Base-by-base conservation (phyloP, 352 stramenopile species). In the Phytophthora sojae region DNA sequence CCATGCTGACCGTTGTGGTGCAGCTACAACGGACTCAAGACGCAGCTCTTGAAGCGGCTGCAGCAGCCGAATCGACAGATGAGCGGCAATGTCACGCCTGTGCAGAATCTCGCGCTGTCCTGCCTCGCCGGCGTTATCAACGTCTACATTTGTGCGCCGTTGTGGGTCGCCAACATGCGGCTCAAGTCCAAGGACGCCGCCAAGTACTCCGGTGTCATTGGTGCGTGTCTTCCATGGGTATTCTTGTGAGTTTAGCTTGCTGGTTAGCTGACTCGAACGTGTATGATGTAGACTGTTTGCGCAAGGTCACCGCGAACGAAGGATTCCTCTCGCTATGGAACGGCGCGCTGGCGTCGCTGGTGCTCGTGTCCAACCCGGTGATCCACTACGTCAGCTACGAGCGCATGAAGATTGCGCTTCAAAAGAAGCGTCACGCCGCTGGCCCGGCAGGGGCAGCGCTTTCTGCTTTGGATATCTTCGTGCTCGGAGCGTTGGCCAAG, bases 321-420 rank as follows among this genome's bases (percentile, higher is more conserved):
- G 96, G 96, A 4, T 50, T 96, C 7, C 53, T 72, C 15, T 92
- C 91, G 61, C 86, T 99, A 51, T 99, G 95, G 95, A 96, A 93
- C 59, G 95, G 95, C 35, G 98, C 94, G 26, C 62, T 88, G 25
- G 88, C 94, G 26, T 98, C 94, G 44, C 69, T 99, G 19, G 83
- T 99, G 2, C 85, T 99, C 11, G 95, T 99, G 52, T 97, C 89
- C 17, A 99, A 99, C 80, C 96, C 96, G 6, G 92, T 97, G 58
- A 98, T 99, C 67, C 95, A 99, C 82, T 98, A 98, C 74, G 91
- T 98, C 62, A 90, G 90, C 50, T 99, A 99, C 82, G 96, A 98
- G 71, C 85, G 92, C 50, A 88, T 98, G 71, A 98, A 97, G 75
- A 79, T 87, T 8, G 77, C 77, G 35, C 77, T 93, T 14, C 80